phyloP scores from a whole-genome alignment of 2,329 filamentous ascomycete species.

The Alternaria ethzedia region DNA sequence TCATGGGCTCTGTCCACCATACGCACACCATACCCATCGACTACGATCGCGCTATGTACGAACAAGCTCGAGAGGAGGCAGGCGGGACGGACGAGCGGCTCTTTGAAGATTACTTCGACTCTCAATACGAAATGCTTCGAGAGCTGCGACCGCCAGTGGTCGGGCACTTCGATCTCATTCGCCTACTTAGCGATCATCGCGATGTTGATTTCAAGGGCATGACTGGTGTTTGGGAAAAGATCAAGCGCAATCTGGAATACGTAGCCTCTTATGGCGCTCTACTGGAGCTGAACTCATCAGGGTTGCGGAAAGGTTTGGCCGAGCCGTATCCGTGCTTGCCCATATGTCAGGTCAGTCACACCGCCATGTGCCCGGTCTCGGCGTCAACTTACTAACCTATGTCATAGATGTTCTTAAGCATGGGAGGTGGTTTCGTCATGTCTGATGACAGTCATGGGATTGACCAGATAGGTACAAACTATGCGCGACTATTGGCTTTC shows the following conservation, averaged over 20 bases:
- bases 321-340: slow-evolving; percentile 86
- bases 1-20: slow-evolving; percentile 93
- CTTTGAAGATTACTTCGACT: slow-evolving; percentile 85
- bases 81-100: slow-evolving; percentile 68
- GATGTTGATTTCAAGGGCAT: slow-evolving; percentile 65
- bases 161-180: slow-evolving; percentile 92
- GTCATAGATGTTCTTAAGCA: slow-evolving; percentile 69
- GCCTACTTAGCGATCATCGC: slow-evolving; percentile 76
- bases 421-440: slow-evolving; percentile 83
- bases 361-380: slow-evolving; percentile 19
- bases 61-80: slow-evolving; percentile 61
- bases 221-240: slow-evolving; percentile 72
- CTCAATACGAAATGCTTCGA: slow-evolving; percentile 80
- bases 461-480: slow-evolving; percentile 87
- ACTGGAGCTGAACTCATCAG: slow-evolving; percentile 88
- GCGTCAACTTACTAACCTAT: slow-evolving; percentile 23
- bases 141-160: slow-evolving; percentile 77
- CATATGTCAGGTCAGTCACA: slow-evolving; percentile 72
- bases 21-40: slow-evolving; percentile 88
- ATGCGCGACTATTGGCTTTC: slow-evolving; percentile 72
- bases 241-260: slow-evolving; percentile 75
- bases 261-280: slow-evolving; percentile 77
- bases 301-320: slow-evolving; percentile 83
- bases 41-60: slow-evolving; percentile 74
- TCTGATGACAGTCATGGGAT: slow-evolving; percentile 95